A percentile compares a stretch with the other conserved stretches of the same genome.
phyloP scores from a whole-genome alignment of 1,284 basidiomycete species.

The Coniferiporia sulphurascens region DNA sequence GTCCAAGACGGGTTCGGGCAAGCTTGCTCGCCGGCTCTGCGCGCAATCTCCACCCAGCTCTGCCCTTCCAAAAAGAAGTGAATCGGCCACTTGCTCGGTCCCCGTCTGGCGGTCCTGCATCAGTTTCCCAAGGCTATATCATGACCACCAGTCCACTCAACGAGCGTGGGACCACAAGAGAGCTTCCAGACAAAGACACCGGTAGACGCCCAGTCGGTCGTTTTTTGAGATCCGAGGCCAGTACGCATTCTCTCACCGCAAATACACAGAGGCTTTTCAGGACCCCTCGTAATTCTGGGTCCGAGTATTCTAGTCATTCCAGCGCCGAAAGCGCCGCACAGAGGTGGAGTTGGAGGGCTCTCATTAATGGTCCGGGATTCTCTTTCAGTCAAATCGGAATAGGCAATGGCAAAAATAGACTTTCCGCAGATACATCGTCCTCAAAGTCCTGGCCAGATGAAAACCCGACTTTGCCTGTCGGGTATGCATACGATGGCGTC shows the following conservation, averaged over 20 bases:
- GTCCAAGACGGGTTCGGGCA: neutral
- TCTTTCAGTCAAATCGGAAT: constrained; percentile 14
- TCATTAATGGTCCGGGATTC: constrained; percentile 16
- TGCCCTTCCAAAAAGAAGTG: too few species aligned
- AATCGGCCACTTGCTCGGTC: too few species aligned
- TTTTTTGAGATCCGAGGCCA: constrained; percentile 2
- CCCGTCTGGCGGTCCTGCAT: too few species aligned
- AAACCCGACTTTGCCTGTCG: constrained; percentile 13
- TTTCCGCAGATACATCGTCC: constrained; percentile 17
- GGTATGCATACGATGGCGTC: constrained; percentile 11
- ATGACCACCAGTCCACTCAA: too few species aligned
- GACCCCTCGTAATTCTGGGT: constrained; percentile 11
- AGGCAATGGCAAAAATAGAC: constrained; percentile 14
- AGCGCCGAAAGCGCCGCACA: constrained; percentile 1
- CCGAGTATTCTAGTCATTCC: constrained; percentile 8
- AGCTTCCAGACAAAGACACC: neutral
- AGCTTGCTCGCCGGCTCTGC: neutral
- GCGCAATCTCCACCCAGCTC: neutral
- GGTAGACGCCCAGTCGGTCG: neutral
- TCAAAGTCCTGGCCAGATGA: constrained; percentile 11
- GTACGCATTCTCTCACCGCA: constrained; percentile 4
- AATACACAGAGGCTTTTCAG: constrained; percentile 7
- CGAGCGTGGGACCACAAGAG: too few species aligned
- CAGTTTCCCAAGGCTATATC: too few species aligned
- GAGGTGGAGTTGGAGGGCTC: constrained; percentile 16